Base-by-base conservation (phyloP, 176 grass and related monocot genomes). In the Eleusine coracana region DNA sequence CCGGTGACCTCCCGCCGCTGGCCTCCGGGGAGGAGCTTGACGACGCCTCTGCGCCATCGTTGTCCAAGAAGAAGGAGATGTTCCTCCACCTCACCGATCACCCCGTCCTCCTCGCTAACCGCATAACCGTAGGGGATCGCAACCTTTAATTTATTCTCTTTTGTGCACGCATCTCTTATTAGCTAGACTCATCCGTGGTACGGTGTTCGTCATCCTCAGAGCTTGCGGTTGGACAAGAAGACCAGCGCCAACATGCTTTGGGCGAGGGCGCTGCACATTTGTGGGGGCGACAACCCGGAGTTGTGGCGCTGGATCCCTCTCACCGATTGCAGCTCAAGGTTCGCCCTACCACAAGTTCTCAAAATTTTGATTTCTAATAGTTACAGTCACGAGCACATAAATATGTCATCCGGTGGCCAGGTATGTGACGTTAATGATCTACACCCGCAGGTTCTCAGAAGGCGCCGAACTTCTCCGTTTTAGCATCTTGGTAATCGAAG, bases 171-270 rank as follows among this genome's bases (percentile, higher is more conserved):
- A 34, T 34, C 31, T 34, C 31, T 34, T 34, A 34, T 34, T 34
- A 34, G 31, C 31, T 34, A 34, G 31, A 34, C 31, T 34, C 31
- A 34, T 34, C 31, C 31, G 31, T 34, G 31, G 31, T 2, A 34
- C 31, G 31, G 31, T 34, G 31, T 34, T 34, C 31, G 31, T 34
- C 15, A 16, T 1, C 8, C 0, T 4, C 80, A 89, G 88, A 87
- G 86, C 39, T 73, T 87, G 12, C 76, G 77, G 76, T 55, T 93
- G 78, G 77, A 89, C 6, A 91, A 44, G 64, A 70, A 78, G 58
- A 96, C 23, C 40, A 80, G 86, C 13, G 80, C 71, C 16, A 96
- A 88, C 66, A 91, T 87, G 73, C n/a, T 96, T 9, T 93, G 88
- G 3, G 86, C 90, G 28, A 86, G 88, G 51, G 28, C 28, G 25